phyloP scores from a whole-genome alignment of 2,329 filamentous ascomycete genomes.

The Metarhizium rileyi region DNA sequence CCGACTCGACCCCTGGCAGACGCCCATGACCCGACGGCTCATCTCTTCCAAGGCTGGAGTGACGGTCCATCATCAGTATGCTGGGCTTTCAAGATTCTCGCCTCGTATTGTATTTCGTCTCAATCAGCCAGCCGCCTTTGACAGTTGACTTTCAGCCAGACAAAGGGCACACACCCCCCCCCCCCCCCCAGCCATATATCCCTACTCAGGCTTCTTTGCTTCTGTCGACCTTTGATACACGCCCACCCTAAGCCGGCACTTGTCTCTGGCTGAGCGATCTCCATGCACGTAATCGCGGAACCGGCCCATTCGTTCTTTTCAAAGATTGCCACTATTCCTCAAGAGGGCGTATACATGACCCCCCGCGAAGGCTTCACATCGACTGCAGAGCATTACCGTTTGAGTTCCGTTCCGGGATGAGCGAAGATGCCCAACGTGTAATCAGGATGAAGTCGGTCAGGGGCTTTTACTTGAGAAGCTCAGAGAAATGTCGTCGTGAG shows the following conservation, averaged over 20 bases:
- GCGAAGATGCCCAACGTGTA: not conserved
- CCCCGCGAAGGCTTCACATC: not conserved
- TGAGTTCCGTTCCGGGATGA: not conserved
- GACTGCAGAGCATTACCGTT: not conserved
- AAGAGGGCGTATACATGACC: not conserved
- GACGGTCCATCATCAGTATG: slow-evolving; percentile 3
- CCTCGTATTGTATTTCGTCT: slow-evolving; percentile 3
- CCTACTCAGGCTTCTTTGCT: not conserved
- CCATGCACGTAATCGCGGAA: not conserved
- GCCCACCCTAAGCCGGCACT: not conserved
- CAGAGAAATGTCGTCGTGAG: not conserved
- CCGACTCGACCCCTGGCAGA: not conserved
- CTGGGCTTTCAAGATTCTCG: slow-evolving; percentile 1
- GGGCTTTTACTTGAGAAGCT: not conserved
- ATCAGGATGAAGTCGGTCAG: not conserved
- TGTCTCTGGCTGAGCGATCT: not conserved
- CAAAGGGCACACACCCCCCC: slow-evolving; percentile 1
- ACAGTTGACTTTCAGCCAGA: not conserved
- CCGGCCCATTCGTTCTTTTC: not conserved
- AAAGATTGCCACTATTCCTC: not conserved
- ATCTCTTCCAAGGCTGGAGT: not conserved
- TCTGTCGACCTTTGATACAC: not conserved
- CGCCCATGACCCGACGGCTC: not conserved
- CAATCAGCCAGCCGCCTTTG: not conserved
- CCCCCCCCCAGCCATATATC: not conserved